Conservation (phyloP, 805 yeast species). For the Monosporozyma yasuniensis region DNA sequence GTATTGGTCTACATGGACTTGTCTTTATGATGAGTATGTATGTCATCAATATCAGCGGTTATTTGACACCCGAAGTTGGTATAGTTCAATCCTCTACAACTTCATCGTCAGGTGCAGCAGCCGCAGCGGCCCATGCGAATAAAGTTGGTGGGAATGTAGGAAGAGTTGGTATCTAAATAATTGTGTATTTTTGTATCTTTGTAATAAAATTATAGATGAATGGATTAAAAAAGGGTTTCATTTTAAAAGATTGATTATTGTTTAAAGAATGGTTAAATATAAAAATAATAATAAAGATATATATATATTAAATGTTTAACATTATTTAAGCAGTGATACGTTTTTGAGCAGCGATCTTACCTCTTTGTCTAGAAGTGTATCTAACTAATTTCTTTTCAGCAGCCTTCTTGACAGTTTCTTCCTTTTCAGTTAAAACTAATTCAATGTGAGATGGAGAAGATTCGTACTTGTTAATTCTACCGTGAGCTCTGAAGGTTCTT, state of each 20-base stretch:
- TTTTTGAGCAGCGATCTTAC: constrained; percentile 83
- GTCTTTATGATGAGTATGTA: constrained; percentile 57
- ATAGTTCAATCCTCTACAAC: constrained; percentile 14
- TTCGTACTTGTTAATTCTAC: constrained; percentile 99
- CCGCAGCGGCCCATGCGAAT: constrained; percentile 4
- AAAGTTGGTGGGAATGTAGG: background rate
- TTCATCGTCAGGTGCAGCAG: background rate
- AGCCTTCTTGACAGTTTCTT: constrained; percentile 89
- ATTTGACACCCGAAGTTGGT: constrained; percentile 38
- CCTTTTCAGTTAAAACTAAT: constrained; percentile 91
- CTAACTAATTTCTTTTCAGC: constrained; percentile 57
- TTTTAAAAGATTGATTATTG: background rate
- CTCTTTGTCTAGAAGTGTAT: constrained; percentile 85
- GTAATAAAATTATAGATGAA: background rate
- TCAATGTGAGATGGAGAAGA: constrained; percentile 98
- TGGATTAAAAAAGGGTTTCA: background rate
- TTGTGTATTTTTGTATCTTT: background rate
- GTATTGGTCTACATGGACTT: constrained; percentile 63
- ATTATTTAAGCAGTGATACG: constrained; percentile 57
- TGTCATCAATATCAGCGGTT: constrained; percentile 39
- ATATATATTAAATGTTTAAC: constrained; percentile 1
- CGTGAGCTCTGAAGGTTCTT: constrained; percentile 99
- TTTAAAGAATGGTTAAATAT: constrained; percentile 3
- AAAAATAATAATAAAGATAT: constrained; percentile 1
- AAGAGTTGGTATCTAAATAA: background rate